These are phyloP conservation scores for Cladophialophora bantiana DNA, from an alignment of 2,329 filamentous ascomycete species.

Conservation along the genomic window DNA sequence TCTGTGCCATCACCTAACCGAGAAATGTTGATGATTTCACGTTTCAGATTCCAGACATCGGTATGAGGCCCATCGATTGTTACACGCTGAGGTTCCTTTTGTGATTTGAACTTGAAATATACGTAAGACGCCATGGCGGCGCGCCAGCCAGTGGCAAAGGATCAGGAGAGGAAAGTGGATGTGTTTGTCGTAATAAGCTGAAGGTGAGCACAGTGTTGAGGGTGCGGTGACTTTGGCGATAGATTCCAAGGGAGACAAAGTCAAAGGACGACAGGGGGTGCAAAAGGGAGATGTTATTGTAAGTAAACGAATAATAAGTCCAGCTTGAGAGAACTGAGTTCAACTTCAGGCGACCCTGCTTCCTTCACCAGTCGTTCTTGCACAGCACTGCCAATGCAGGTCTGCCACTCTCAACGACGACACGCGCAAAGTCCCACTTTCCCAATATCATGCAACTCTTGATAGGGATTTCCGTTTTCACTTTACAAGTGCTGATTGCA, in stretches of 20 bases:
- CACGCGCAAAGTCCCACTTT: conserved; percentile 15
- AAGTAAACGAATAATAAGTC: conserved; percentile 34
- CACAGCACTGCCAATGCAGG: conserved; percentile 24
- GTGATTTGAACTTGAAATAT: conserved; percentile 99
- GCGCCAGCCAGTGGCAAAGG: conserved; percentile 14
- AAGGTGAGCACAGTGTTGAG: conserved; percentile 15
- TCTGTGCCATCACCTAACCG: conserved; percentile 94
- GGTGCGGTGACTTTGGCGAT: conserved; percentile 17
- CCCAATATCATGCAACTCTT: conserved; percentile 23
- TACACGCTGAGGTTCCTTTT: conserved; percentile 91
- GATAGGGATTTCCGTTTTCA: conserved; percentile 4
- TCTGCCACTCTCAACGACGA: conserved; percentile 23
- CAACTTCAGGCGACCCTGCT: conserved; percentile 25
- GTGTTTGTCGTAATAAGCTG: conserved; percentile 15
- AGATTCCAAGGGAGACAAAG: conserved; percentile 31
- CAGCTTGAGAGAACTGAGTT: conserved; percentile 20
- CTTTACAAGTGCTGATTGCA: conserved; percentile 6
- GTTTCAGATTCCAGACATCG: conserved; percentile 97
- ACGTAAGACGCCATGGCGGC: conserved; percentile 88
- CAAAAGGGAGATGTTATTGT: conserved; percentile 33
- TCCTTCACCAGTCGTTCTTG: conserved; percentile 30
- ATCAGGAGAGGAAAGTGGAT: conserved; percentile 20
- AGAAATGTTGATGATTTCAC: conserved; percentile 95
- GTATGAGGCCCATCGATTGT: conserved; percentile 98
- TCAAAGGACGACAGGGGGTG: conserved; percentile 24